phyloP scores from a whole-genome alignment of 2,329 filamentous ascomycete genomes.

The Exophiala calicioides region DNA sequence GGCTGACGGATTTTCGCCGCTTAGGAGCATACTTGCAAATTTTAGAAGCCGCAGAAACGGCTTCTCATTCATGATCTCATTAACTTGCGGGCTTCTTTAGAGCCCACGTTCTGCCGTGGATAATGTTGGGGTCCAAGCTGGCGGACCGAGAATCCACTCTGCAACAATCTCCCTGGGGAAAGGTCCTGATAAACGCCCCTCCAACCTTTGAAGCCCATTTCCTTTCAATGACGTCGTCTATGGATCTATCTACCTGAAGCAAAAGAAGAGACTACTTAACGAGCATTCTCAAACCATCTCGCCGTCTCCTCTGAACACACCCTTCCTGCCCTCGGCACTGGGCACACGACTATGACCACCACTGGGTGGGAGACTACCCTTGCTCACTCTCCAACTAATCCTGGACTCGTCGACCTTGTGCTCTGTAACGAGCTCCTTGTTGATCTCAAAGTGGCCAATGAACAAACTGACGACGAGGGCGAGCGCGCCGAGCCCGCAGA shows the following conservation, averaged over 20 bases:
- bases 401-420: conserved; percentile 9
- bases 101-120: too few species aligned
- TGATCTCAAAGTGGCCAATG: conserved; percentile 20
- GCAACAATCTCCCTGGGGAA: too few species aligned
- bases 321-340: not conserved
- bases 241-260: too few species aligned
- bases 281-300: too few species aligned
- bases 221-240: too few species aligned
- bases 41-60: not conserved
- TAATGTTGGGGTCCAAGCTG: too few species aligned
- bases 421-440: conserved; percentile 22
- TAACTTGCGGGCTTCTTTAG: not conserved
- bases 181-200: too few species aligned
- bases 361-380: not conserved
- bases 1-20: not conserved
- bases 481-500: conserved; percentile 14
- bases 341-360: not conserved
- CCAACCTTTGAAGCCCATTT: too few species aligned
- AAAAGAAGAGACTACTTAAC: too few species aligned
- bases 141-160: too few species aligned
- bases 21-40: not conserved
- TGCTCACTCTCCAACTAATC: conserved; percentile 1
- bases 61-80: not conserved
- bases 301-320: too few species aligned
- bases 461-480: conserved; percentile 17